These are phyloP conservation scores for Dissophora ornata DNA, from an alignment of 192 early-diverging fungal genomes.

Conservation along the genomic window DNA sequence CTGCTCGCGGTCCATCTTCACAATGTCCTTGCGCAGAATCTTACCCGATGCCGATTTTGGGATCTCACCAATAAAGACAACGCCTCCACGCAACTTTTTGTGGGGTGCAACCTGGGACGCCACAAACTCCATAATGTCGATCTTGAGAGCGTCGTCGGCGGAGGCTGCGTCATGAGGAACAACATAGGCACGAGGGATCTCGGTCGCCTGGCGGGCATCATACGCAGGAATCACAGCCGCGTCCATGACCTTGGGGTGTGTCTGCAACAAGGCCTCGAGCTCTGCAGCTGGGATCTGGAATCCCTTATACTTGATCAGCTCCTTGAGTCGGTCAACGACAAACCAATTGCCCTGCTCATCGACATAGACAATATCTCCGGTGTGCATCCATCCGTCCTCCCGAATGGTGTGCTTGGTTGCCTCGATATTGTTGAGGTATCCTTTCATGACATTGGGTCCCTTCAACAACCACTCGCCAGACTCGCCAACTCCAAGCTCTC, in stretches of 20 bases:
- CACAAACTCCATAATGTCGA: conserved; percentile 69
- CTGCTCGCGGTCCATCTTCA: conserved; percentile 45
- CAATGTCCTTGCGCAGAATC: conserved; percentile 80
- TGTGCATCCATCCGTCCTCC: conserved; percentile 62
- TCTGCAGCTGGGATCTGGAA: conserved; percentile 82
- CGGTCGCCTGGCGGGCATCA: conserved; percentile 61
- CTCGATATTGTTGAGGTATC: conserved; percentile 61
- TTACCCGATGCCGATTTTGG: conserved; percentile 88
- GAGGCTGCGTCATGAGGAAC: conserved; percentile 65
- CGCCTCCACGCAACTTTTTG: conserved; percentile 84
- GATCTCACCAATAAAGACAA: conserved; percentile 76
- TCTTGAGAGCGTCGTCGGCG: conserved; percentile 48
- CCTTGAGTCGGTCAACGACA: conserved; percentile 80
- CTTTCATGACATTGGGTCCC: conserved; percentile 64
- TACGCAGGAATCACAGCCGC: conserved; percentile 59
- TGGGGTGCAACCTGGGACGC: conserved; percentile 71
- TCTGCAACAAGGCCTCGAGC: conserved; percentile 71
- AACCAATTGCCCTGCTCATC: conserved; percentile 69
- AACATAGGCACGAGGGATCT: conserved; percentile 86
- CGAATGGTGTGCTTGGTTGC: conserved; percentile 58
- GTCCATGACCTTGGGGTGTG: conserved; percentile 64
- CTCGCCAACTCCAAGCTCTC: conserved; percentile 60
- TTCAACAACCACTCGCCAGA: conserved; percentile 60
- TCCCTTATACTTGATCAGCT: conserved; percentile 86
- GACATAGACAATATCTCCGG: conserved; percentile 69